phyloP scores from a whole-genome alignment of 2,329 filamentous ascomycete species.

The Cadophora luteo-olivacea region DNA sequence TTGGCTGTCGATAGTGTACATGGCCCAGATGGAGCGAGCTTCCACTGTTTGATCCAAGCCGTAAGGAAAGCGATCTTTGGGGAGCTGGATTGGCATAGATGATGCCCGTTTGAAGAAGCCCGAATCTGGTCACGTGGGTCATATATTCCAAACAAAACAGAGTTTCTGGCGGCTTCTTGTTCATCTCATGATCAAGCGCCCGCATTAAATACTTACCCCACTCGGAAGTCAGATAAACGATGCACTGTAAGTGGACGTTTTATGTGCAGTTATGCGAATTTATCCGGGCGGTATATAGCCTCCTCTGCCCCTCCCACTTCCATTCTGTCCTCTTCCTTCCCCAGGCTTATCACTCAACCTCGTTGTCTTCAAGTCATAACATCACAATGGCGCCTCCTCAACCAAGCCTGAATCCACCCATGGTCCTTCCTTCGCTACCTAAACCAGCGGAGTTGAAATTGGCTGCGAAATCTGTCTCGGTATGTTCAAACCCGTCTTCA shows the following conservation, averaged over 20 bases:
- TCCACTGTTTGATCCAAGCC: background rate
- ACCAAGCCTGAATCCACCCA: background rate
- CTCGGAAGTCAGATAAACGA: background rate
- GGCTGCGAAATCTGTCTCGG: slow-evolving; percentile 9
- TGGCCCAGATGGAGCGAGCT: background rate
- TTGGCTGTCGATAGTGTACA: slow-evolving; percentile 8
- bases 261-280: background rate
- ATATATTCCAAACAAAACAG: background rate
- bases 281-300: slow-evolving; percentile 13
- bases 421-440: background rate
- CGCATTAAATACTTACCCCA: background rate
- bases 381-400: slow-evolving; percentile 11
- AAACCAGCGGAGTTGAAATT: slow-evolving; percentile 5
- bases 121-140: background rate
- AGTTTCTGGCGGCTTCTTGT: background rate
- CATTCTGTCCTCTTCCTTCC: slow-evolving; percentile 4
- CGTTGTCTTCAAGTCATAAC: background rate
- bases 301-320: background rate
- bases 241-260: background rate
- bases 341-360: slow-evolving; percentile 3
- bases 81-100: background rate
- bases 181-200: background rate
- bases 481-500: background rate
- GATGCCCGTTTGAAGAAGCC: background rate
- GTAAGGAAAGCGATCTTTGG: background rate